Evolutionary conservation across 768 basidiomycete genomes (phyloP).

Genomic region (Leucosporidium scottii): DNA sequence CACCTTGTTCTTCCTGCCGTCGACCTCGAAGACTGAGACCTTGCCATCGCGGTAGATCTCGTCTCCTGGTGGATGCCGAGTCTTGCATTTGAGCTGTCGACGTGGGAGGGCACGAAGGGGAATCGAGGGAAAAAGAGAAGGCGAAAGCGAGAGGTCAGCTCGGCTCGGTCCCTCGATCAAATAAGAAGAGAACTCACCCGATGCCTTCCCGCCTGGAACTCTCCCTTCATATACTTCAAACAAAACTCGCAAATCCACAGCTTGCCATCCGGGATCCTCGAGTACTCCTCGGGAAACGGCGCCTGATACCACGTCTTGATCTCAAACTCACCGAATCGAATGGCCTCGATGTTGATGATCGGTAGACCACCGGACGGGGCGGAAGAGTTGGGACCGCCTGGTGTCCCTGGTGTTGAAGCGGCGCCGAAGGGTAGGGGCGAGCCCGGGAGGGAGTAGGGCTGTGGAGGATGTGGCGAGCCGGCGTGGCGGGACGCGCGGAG

Average conservation of each 20-base stretch:
- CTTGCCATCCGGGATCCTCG: conserved; percentile 78
- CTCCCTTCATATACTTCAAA: conserved; percentile 93
- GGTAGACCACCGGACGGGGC: conserved; percentile 18
- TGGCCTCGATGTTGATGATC: conserved; percentile 31
- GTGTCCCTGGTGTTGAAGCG: background rate
- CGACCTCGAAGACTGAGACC: conserved; percentile 93
- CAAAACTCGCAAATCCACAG: conserved; percentile 98
- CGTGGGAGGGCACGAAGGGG: background rate
- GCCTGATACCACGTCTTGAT: conserved; percentile 99
- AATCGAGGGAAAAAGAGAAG: background rate
- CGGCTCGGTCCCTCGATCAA: background rate
- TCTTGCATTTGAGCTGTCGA: conserved; percentile 82
- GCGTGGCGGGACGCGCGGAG: conserved; percentile 37
- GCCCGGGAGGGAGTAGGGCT: conserved; percentile 37
- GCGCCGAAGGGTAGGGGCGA: conserved; percentile 5
- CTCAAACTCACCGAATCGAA: conserved; percentile 65
- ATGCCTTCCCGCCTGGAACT: conserved; percentile 77
- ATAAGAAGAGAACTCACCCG: conserved; percentile 52
- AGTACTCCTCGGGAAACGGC: conserved; percentile 96
- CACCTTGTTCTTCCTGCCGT: conserved; percentile 93
- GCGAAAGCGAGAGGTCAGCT: background rate
- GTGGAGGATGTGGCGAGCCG: conserved; percentile 26
- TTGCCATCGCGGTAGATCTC: conserved; percentile 89
- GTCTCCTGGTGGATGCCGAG: conserved; percentile 90
- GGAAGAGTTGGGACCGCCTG: conserved; percentile 15